phyloP scores from a whole-genome alignment of 257 asterid species.

The Dorcoceras hygrometricum region DNA sequence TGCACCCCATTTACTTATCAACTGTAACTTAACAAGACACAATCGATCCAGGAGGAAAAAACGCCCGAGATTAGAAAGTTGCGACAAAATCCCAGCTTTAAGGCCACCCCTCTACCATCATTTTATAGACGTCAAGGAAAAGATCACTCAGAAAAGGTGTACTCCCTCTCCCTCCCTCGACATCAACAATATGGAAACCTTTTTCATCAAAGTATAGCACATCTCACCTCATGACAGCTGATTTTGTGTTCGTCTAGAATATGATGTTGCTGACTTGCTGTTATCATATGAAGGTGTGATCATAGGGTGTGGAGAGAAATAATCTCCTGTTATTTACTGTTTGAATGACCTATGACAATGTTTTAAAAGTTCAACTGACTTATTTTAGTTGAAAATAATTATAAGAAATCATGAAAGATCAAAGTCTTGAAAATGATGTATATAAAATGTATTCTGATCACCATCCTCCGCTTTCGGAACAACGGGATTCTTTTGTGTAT shows the following conservation, averaged over 20 bases:
- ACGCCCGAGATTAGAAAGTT: conserved; percentile 28
- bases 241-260: background rate
- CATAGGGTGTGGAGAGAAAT: background rate
- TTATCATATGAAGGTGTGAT: background rate
- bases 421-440: too few relatives aligned
- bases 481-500: too few relatives aligned
- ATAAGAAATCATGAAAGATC: too few relatives aligned
- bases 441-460: too few relatives aligned
- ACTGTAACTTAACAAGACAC: conserved; percentile 14
- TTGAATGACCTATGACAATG: background rate
- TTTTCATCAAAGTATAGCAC: background rate
- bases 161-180: too few relatives aligned
- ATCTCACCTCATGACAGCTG: background rate
- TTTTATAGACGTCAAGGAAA: conserved; percentile 32
- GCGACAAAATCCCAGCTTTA: conserved; percentile 24
- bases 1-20: background rate
- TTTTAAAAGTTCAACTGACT: too few relatives aligned
- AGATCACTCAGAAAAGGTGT: conserved; percentile 28
- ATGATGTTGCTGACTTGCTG: too few relatives aligned
- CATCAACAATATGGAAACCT: background rate
- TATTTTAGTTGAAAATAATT: too few relatives aligned
- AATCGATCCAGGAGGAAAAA: conserved; percentile 25
- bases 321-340: background rate
- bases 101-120: conserved; percentile 31
- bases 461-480: too few relatives aligned